Conservation (phyloP, 2,329 filamentous ascomycete genomes). For the Hypoxylon sp. region DNA sequence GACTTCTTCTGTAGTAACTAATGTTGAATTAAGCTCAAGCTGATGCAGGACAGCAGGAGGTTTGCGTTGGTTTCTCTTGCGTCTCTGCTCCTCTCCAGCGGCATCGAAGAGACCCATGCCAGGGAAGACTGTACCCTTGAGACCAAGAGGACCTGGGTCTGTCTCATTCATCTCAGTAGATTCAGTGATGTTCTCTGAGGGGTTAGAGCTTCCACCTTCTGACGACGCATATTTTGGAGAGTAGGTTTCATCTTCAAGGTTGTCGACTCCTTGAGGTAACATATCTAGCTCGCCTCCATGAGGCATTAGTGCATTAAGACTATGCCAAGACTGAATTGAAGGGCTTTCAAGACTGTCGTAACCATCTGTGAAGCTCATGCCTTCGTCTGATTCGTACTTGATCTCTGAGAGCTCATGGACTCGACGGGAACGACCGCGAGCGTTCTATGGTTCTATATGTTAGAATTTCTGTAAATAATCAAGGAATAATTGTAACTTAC, state of each 20-base stretch:
- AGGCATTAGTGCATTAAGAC: slow-evolving; percentile 17
- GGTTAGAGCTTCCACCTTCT: slow-evolving; percentile 50
- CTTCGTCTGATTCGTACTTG: slow-evolving; percentile 46
- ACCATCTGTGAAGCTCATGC: slow-evolving; percentile 26
- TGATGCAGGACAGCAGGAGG: slow-evolving; percentile 77
- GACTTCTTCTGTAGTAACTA: slow-evolving; percentile 74
- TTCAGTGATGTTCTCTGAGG: slow-evolving; percentile 52
- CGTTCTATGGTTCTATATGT: slow-evolving; percentile 17
- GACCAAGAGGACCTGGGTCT: slow-evolving; percentile 48
- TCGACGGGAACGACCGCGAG: slow-evolving; percentile 19
- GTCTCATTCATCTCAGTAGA: slow-evolving; percentile 50
- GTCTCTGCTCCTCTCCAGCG: slow-evolving; percentile 79
- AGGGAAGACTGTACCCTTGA: slow-evolving; percentile 82
- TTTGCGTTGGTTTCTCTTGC: slow-evolving; percentile 84
- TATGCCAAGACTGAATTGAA: slow-evolving; percentile 25
- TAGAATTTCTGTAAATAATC: slow-evolving; percentile 15
- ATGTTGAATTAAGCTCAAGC: slow-evolving; percentile 74
- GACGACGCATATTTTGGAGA: slow-evolving; percentile 52
- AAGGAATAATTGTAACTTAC: slow-evolving; percentile 39
- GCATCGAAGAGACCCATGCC: slow-evolving; percentile 89
- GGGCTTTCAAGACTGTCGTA: slow-evolving; percentile 22
- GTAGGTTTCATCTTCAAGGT: slow-evolving; percentile 41
- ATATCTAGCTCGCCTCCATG: slow-evolving; percentile 13
- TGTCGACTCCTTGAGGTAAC: slow-evolving; percentile 26
- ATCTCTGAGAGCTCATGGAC: slow-evolving; percentile 27